Conservation (phyloP, 495 filamentous ascomycete genomes). For the Xylaria sp. region DNA sequence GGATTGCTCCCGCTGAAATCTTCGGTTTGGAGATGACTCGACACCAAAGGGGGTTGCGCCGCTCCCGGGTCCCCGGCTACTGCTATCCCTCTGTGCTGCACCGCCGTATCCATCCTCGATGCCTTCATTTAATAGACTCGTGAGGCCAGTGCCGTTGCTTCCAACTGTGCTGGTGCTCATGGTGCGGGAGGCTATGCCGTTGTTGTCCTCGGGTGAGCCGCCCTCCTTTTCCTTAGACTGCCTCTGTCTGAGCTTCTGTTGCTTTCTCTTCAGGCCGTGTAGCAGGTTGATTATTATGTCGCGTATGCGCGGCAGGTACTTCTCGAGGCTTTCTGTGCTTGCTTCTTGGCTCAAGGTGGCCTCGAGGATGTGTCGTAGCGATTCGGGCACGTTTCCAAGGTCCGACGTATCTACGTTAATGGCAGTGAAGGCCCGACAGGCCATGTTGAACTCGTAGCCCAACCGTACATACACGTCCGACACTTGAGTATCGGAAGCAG, state of each 20-base stretch:
- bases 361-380: slow-evolving; percentile 87
- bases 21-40: slow-evolving; percentile 50
- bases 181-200: slow-evolving; percentile 57
- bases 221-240: slow-evolving; percentile 71
- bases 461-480: slow-evolving; percentile 97
- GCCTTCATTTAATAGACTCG: slow-evolving; percentile 70
- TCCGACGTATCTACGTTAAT: slow-evolving; percentile 95
- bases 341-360: slow-evolving; percentile 97
- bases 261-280: slow-evolving; percentile 95
- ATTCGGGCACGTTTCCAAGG: slow-evolving; percentile 92
- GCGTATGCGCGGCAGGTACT: slow-evolving; percentile 88
- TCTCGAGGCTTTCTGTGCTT: slow-evolving; percentile 87
- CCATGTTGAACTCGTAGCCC: slow-evolving; percentile 98
- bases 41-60: slow-evolving; percentile 9
- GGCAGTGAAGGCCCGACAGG: slow-evolving; percentile 91
- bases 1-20: slow-evolving; percentile 55
- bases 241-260: slow-evolving; percentile 85
- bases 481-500: slow-evolving; percentile 90
- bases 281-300: slow-evolving; percentile 98
- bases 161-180: slow-evolving; percentile 71
- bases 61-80: slow-evolving; percentile 4
- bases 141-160: slow-evolving; percentile 66
- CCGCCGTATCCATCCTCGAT: slow-evolving; percentile 53
- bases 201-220: slow-evolving; percentile 48
- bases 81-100: slow-evolving; percentile 35